Evolutionary conservation across 2,329 filamentous ascomycete genomes (phyloP).

Genomic region (Allantophomopsis cytisporea): DNA sequence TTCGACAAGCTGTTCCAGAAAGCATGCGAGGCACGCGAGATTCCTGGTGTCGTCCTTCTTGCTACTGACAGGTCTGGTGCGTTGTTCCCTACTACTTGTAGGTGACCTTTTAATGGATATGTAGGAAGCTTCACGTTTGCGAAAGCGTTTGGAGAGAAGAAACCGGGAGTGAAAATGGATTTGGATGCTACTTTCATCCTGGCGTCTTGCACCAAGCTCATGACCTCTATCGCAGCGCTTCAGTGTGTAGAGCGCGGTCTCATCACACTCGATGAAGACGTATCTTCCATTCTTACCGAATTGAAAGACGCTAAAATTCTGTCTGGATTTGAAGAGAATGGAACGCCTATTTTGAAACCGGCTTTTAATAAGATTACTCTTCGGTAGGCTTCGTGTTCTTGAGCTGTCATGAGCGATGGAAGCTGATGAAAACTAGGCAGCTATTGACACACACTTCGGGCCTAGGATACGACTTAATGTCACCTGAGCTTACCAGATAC

Average conservation of each 20-base stretch:
- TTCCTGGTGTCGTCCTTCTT: background rate
- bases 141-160: no score
- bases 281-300: slow-evolving; percentile 9
- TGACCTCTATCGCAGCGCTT: slow-evolving; percentile 36
- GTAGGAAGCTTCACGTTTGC: no score
- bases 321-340: slow-evolving; percentile 7
- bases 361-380: slow-evolving; percentile 7
- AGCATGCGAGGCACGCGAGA: background rate
- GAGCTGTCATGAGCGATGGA: slow-evolving; percentile 5
- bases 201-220: slow-evolving; percentile 43
- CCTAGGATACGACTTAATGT: background rate
- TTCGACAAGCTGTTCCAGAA: background rate
- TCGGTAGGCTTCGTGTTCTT: slow-evolving; percentile 7
- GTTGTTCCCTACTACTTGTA: background rate
- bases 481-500: background rate
- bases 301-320: slow-evolving; percentile 9
- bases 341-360: slow-evolving; percentile 5
- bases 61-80: background rate
- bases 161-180: no score
- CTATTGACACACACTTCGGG: background rate
- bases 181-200: slow-evolving; percentile 13
- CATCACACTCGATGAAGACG: slow-evolving; percentile 30
- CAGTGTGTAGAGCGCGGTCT: slow-evolving; percentile 39
- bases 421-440: no score
- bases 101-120: no score